These are phyloP conservation scores for Mrakia frigida DNA, from an alignment of 768 basidiomycete species.

Conservation along the genomic window DNA sequence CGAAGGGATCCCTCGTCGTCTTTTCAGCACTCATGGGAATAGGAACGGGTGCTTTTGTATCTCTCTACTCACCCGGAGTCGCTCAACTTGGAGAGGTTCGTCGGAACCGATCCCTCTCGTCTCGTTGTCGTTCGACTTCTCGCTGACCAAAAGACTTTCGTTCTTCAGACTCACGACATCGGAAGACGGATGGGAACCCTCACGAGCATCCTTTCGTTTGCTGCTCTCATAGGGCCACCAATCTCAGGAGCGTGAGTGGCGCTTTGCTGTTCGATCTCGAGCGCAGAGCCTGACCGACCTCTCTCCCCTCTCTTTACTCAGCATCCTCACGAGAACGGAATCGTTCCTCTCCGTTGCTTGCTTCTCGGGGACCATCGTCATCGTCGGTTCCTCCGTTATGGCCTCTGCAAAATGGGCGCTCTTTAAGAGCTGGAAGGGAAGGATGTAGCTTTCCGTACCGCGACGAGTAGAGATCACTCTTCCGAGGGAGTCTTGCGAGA, in stretches of 20 bases:
- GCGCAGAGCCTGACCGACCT: not conserved
- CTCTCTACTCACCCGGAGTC: constrained; percentile 27
- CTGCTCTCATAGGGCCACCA: constrained; percentile 26
- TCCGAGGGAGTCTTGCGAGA: no score
- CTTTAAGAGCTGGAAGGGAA: constrained; percentile 2
- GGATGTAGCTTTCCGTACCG: constrained; percentile 11
- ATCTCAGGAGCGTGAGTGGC: constrained; percentile 27
- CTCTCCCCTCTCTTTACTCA: not conserved
- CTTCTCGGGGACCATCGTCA: constrained; percentile 26
- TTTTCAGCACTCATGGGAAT: constrained; percentile 20
- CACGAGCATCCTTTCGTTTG: constrained; percentile 21
- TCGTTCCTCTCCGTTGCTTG: constrained; percentile 24
- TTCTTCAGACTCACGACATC: constrained; percentile 20
- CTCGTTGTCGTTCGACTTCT: no score
- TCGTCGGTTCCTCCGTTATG: constrained; percentile 9
- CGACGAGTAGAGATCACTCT: no score
- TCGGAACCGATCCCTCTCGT: not conserved
- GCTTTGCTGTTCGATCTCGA: not conserved
- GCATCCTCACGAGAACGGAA: constrained; percentile 19
- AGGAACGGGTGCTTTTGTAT: constrained; percentile 25
- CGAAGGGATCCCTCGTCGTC: constrained; percentile 13
- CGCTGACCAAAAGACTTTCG: not conserved
- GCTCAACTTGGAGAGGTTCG: constrained; percentile 28
- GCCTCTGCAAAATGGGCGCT: not conserved
- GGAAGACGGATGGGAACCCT: constrained; percentile 28